Evolutionary conservation across 2,329 filamentous ascomycete species (phyloP).

Genomic region (Arthrinium phaeospermum): DNA sequence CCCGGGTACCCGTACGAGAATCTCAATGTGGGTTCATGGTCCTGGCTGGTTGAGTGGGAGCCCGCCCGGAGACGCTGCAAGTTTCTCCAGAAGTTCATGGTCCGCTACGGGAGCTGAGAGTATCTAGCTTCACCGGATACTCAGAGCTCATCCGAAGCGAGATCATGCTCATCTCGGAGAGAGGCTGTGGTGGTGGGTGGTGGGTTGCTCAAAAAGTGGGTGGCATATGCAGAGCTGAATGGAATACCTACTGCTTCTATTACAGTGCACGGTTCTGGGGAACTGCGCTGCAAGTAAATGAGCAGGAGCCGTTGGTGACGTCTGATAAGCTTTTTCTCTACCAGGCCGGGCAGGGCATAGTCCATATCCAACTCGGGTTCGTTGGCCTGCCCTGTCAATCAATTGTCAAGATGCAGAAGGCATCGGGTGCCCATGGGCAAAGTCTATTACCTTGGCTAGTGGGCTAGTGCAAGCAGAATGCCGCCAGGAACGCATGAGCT

Average conservation of each 20-base stretch:
- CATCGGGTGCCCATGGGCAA: neutral
- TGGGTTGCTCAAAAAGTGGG: slow-evolving; percentile 2
- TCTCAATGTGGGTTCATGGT: slow-evolving; percentile 3
- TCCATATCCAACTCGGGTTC: neutral
- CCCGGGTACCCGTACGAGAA: slow-evolving; percentile 7
- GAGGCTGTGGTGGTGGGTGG: slow-evolving; percentile 1
- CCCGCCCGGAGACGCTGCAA: neutral
- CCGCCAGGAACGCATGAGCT: slow-evolving; percentile 9
- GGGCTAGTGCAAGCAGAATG: slow-evolving; percentile 7
- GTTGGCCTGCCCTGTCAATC: neutral
- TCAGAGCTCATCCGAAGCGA: neutral
- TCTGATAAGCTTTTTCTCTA: slow-evolving; percentile 12
- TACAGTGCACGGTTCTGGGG: neutral
- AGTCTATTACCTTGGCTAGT: neutral
- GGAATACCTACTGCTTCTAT: neutral
- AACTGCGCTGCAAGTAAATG: neutral
- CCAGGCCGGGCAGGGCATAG: neutral
- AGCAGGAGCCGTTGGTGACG: neutral
- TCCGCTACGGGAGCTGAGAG: neutral
- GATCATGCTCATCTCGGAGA: slow-evolving; percentile 14
- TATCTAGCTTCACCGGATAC: neutral
- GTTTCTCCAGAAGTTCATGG: slow-evolving; percentile 1
- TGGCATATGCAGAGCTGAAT: slow-evolving; percentile 5
- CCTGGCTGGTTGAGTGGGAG: neutral
- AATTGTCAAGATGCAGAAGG: slow-evolving; percentile 9